Evolutionary conservation across 345 rosid species (phyloP), one percentile per base, ranked within the genome.

Genomic region (Moricandia moricandioides): DNA sequence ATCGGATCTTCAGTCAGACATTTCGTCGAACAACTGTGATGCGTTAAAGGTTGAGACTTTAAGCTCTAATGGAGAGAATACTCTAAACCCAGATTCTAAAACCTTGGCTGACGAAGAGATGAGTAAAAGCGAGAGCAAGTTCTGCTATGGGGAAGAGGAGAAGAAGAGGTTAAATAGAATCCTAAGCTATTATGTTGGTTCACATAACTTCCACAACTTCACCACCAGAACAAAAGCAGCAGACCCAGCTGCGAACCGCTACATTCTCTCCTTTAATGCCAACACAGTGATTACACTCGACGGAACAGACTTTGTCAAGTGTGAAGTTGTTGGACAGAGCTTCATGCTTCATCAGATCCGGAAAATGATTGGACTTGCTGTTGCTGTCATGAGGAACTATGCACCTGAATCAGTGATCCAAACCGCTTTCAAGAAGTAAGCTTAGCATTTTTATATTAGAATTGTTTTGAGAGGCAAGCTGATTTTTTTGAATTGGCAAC

Each of bases 321-420:
- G 98, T 82, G 99, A 92, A 82, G 94, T 95, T 63, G 87, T 90
- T 18, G 99, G 98, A 29, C 99, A 95, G 86, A 92, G 99, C 83
- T 92, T 95, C 81, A 95, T 95, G 99, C 98, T 95, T 88, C 99
- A 95, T 82, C 99, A 95, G 77, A 92, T 92, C 34, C 70, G 98
- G 43, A 95, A 95, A 74, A 87, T 92, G 99, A 87, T 95, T 0
- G 98, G 99, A 60, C 92, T 90, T 67, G 91, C 92, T 1, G 96
- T 95, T 74, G 92, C 96, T 8, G 70, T 92, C 65, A 87, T 89
- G 91, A 89, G 99, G 82, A 85, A 89, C 73, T 90, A 84, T 43
- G 88, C 99, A 27, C 78, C 94, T 0, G 93, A 90, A 83, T 82
- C 90, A 17, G 47, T 92, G 77, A 81, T 90, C 40, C 79, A 79